Percentiles rank a stretch among this genome's conserved stretches.
Conservation (phyloP, 768 basidiomycete species). For the Coprinopsis marcescibilis region DNA sequence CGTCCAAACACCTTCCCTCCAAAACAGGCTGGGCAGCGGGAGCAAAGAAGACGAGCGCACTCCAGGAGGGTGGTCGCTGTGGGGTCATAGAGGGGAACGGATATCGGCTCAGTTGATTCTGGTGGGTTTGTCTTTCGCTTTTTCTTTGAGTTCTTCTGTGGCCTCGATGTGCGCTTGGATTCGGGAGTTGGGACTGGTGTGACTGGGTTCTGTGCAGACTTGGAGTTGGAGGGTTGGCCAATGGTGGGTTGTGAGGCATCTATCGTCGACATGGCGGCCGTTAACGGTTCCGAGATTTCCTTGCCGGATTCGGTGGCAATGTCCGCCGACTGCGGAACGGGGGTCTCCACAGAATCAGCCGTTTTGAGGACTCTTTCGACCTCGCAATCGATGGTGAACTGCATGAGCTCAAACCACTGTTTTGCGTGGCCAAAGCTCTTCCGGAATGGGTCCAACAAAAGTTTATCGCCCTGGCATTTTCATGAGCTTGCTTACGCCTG, state of each 20-base stretch:
- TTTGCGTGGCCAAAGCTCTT: not conserved
- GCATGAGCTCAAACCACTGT: not conserved
- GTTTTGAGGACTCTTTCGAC: not conserved
- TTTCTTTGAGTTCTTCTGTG: too few relatives aligned
- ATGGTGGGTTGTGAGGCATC: too few relatives aligned
- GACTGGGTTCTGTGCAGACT: too few relatives aligned
- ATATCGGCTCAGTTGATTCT: not conserved
- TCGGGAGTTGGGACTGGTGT: too few relatives aligned
- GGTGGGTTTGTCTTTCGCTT: too few relatives aligned
- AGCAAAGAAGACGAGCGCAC: not conserved
- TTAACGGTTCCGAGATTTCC: not conserved
- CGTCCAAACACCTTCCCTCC: not conserved
- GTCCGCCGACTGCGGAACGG: not conserved
- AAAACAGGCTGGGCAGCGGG: not conserved
- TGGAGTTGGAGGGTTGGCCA: too few relatives aligned
- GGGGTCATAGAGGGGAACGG: not conserved
- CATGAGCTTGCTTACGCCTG: too few relatives aligned
- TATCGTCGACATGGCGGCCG: too few relatives aligned
- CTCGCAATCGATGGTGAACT: not conserved
- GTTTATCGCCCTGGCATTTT: not conserved
- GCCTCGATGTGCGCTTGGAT: too few relatives aligned
- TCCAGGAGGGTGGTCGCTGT: not conserved
- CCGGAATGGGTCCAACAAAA: not conserved
- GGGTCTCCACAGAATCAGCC: not conserved
- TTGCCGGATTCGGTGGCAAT: too few relatives aligned